Percentiles rank a stretch among this genome's conserved stretches.
phyloP scores from a whole-genome alignment of 2,329 filamentous ascomycete genomes.

The Stagonosporopsis rhizophila region DNA sequence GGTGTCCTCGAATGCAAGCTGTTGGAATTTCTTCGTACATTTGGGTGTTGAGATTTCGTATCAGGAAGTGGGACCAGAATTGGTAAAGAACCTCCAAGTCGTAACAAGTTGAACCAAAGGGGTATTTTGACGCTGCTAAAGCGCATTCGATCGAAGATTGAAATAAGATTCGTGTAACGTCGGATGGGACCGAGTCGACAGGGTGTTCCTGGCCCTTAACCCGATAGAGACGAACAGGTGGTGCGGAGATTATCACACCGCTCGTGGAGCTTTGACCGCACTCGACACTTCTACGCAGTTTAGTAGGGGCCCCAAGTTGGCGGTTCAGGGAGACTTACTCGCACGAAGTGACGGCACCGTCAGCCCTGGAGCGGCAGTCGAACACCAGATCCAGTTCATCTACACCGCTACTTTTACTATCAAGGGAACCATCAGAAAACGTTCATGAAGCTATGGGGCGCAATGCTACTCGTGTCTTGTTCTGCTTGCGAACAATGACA shows the following conservation, averaged over 20 bases:
- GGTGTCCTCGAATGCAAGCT: constrained; percentile 70
- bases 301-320: not conserved
- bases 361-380: constrained; percentile 44
- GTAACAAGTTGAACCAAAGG: constrained; percentile 56
- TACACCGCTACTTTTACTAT: constrained; percentile 58
- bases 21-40: constrained; percentile 79
- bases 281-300: constrained; percentile 27
- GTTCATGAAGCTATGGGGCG: constrained; percentile 51
- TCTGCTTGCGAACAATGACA: constrained; percentile 59
- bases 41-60: constrained; percentile 73
- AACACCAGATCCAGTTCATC: constrained; percentile 55
- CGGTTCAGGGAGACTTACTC: constrained; percentile 35
- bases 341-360: constrained; percentile 45
- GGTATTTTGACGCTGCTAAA: constrained; percentile 57
- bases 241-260: constrained; percentile 27
- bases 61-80: constrained; percentile 77
- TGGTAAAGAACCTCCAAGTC: constrained; percentile 73
- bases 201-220: constrained; percentile 58
- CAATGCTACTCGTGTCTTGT: constrained; percentile 40
- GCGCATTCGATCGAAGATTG: constrained; percentile 57
- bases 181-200: constrained; percentile 52
- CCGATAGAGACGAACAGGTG: constrained; percentile 54
- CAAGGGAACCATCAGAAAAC: constrained; percentile 64
- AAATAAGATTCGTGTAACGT: constrained; percentile 59
- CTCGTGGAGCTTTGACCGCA: constrained; percentile 28